Evolutionary conservation across 345 rosid genomes (phyloP), one percentile per base, ranked within the genome.

Genomic region (Eucalyptus curtisii): DNA sequence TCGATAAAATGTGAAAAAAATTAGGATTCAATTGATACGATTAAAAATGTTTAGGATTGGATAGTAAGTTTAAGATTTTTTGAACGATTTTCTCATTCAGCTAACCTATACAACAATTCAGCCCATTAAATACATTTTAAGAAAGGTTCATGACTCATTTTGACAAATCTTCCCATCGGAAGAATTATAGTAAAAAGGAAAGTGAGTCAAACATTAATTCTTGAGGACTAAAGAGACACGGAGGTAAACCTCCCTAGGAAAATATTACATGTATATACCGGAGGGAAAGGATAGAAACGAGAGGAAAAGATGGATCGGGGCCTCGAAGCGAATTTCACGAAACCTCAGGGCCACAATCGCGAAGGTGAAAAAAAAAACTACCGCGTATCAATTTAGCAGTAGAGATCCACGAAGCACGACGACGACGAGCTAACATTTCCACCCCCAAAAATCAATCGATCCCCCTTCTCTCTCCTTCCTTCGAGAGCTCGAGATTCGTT

Each of bases 31-130:
- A 55, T 55, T 55, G 61, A 1, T 3, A 24, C 0, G 0, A 55
- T 55, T 55, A 22, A 4, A 55, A 4, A 2, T 2, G 0, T 55
- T 8, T 4, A 55, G 5, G 5, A 55, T 0, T 10, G 0, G 4
- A 10, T 55, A 55, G 6, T 55, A 55, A 55, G 6, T 24, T 24
- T 24, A 24, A 0, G 3, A 55, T 1, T 24, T 55, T 55, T 55
- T 10, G 6, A 4, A 55, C 0, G 24, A 55, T 55, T 55, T 3
- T 55, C 30, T 2, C 6, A 1, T 55, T 55, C 6, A 55, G 0
- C 3, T 55, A 55, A 55, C 13, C 13, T 55, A 7, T 24, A 8
- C 30, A 55, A 9, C 3, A 0, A 55, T 20, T 55, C 5, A 55
- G 61, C 27, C 27, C 24, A 53, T 9, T 0, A 10, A 4, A 55